These are phyloP conservation scores for Zizania palustris DNA, from an alignment of 202 grass and related monocot species.

Conservation along the genomic window DNA sequence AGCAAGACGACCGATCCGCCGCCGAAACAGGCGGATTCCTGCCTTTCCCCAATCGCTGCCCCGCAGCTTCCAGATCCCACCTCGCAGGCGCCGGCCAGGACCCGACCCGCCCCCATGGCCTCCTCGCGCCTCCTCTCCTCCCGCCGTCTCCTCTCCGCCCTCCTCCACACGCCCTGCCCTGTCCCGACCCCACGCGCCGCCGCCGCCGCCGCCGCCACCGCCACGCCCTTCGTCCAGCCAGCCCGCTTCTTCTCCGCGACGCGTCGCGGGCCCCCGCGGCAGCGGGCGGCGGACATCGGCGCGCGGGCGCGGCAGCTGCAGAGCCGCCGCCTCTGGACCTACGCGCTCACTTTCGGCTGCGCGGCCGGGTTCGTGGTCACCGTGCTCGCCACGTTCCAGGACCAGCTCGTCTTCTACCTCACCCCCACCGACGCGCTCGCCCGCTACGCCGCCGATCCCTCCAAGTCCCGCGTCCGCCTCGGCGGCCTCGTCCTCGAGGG, in stretches of 20 bases:
- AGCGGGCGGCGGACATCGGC: slow-evolving; percentile 78
- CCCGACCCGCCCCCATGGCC: slow-evolving; percentile 57
- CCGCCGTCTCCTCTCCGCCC: slow-evolving; percentile 61
- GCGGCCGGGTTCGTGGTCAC: slow-evolving; percentile 83
- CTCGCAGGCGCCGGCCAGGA: background rate
- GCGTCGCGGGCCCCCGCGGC: slow-evolving; percentile 38
- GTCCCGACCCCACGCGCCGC: slow-evolving; percentile 21
- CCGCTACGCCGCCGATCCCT: slow-evolving; percentile 57
- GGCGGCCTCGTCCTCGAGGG: slow-evolving; percentile 93
- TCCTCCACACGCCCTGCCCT: slow-evolving; percentile 48
- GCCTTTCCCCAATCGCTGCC: slow-evolving; percentile 8
- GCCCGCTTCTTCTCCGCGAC: slow-evolving; percentile 45
- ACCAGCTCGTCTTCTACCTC: slow-evolving; percentile 96
- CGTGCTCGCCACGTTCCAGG: slow-evolving; percentile 89
- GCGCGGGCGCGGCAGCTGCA: slow-evolving; percentile 88
- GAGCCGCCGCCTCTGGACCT: slow-evolving; percentile 86
- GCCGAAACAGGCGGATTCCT: slow-evolving; percentile 9
- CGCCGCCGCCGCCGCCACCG: background rate
- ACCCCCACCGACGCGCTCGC: slow-evolving; percentile 79
- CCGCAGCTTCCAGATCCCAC: slow-evolving; percentile 51
- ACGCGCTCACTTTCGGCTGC: slow-evolving; percentile 92
- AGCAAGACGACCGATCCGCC: slow-evolving; percentile 38
- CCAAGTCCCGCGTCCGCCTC: slow-evolving; percentile 71
- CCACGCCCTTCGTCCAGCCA: slow-evolving; percentile 11
- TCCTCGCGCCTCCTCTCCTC: slow-evolving; percentile 73